Evolutionary conservation across 2,329 filamentous ascomycete species (phyloP), one percentile per base, ranked within the genome.

Genomic region (Tolypocladium tundrense): DNA sequence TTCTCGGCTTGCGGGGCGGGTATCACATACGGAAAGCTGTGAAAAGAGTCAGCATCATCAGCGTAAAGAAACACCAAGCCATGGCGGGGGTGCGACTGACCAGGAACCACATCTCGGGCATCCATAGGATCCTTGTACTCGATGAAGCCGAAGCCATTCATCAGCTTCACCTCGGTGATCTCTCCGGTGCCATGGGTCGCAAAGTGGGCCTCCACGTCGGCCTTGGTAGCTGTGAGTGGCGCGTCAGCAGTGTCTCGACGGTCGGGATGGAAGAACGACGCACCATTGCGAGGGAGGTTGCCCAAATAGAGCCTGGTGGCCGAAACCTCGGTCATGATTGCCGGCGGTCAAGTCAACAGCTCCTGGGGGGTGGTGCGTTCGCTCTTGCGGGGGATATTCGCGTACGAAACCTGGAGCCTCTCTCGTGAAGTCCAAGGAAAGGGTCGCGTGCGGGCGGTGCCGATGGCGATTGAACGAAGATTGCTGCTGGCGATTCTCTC

Each of bases 141-240:
- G 73, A 99, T 96, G 80, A 99, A 99, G 73, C 94, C 94, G 72
- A 99, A 99, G 70, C 94, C 94, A 73, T 96, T 97, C 94, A 99
- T 99, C 63, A 99, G 86, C 81, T 99, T 99, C 79, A 99, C 93
- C 79, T 99, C 94, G 66, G 89, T 94, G 73, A 99, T 97, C 74
- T 96, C 91, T 74, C 94, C 94, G 67, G 91, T 93, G 72, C 93
- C 94, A 86, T 97, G 91, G 70, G 87, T 91, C 73, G 88, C 88
- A 78, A 99, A 99, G 76, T 97, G 93, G 69, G 87, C 85, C 78
- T 97, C 92, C 73, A 99, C 88, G 74, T 99, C 93, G 76, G 90
- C 86, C 81, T 97, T 97, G 76, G 92, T 97, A 79, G 90, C 92
- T 95, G 78, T 73, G 73, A 70, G 72, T 68, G 72, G 70, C 69